phyloP scores from a whole-genome alignment of 164 flowering plant species.

The Amborella trichopoda region DNA sequence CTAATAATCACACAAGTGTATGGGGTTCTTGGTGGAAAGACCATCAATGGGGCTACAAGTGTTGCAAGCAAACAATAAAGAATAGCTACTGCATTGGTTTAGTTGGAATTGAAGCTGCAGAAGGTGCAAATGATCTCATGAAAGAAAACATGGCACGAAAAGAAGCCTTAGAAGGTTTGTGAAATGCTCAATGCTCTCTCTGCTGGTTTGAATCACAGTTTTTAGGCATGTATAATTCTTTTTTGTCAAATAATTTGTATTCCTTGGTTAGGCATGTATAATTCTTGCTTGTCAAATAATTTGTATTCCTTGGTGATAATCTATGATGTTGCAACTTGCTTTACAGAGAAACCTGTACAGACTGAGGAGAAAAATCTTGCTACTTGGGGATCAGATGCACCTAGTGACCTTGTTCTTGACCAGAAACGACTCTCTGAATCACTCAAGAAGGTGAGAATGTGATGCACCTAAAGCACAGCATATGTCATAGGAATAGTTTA shows the following conservation, averaged over 20 bases:
- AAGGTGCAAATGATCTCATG: slow-evolving; percentile 67
- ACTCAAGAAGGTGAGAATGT: slow-evolving; percentile 77
- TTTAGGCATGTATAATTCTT: too few species aligned
- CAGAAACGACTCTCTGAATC: slow-evolving; percentile 51
- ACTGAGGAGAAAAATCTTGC: slow-evolving; percentile 61
- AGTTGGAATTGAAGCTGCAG: slow-evolving; percentile 88
- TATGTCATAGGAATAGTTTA: too few species aligned
- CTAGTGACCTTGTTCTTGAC: slow-evolving; percentile 71
- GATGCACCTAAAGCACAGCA: too few species aligned
- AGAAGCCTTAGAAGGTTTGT: slow-evolving; percentile 73
- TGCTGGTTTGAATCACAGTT: too few species aligned
- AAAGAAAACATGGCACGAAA: slow-evolving; percentile 75
- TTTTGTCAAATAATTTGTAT: too few species aligned
- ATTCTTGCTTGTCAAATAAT: too few species aligned
- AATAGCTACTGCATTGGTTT: slow-evolving; percentile 91
- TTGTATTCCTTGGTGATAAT: too few species aligned
- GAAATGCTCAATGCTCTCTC: too few species aligned
- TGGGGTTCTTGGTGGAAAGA: slow-evolving; percentile 99
- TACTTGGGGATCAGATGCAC: slow-evolving; percentile 86
- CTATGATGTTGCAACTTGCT: too few species aligned
- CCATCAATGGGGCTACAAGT: slow-evolving; percentile 95
- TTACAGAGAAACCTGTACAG: slow-evolving; percentile 36
- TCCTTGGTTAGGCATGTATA: too few species aligned
- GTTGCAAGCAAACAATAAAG: slow-evolving; percentile 65
- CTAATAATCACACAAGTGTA: slow-evolving; percentile 76